Base-by-base conservation (phyloP, 768 basidiomycete genomes). In the Clavaria fumosa region DNA sequence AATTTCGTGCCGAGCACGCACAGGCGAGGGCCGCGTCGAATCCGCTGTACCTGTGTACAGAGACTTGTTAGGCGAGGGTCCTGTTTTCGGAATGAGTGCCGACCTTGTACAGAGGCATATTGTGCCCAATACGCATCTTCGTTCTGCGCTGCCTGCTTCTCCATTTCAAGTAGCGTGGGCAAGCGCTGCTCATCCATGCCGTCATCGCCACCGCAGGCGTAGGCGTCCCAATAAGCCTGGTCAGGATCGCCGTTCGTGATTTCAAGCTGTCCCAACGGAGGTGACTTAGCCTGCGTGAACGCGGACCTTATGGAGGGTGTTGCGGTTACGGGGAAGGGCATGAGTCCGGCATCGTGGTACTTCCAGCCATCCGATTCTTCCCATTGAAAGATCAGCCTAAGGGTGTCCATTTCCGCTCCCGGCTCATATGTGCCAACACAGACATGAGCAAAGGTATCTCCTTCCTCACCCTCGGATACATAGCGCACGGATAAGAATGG, bases 111-210 rank as follows among this genome's bases (percentile, higher is more conserved):
- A 14, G 63, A 61, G 21, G 75, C 60, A 52, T 83, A 83, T 43
- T 67, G 75, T 18, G 77, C 78, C 80, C 80, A 83, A 46, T 83
- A 83, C 4, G 75, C 76, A 42, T 81, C 80, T 47, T 69, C 66
- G 14, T 45, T 31, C 7, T 51, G 52, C 6, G 41, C 17, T 26
- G 38, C 35, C 31, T 27, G 17, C 24, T 35, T n/a, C 11, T 10
- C 3, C 5, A 23, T 3, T 19, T 23, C 11, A 21, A 35, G 15
- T 17, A 31, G 12, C 17, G 14, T 12, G 7, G 23, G 3, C 20
- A 35, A 33, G 11, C 31, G 23, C n/a, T 37, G 28, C 11, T 38
- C 41, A 11, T 24, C 35, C 1, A 10, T 22, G 18, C 34, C 7
- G 5, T 64, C 63, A 30, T 67, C 66, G 43, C 71, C 69, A 23